Conservation (phyloP, 192 early-diverging fungal genomes). For the Backusella luteola region DNA sequence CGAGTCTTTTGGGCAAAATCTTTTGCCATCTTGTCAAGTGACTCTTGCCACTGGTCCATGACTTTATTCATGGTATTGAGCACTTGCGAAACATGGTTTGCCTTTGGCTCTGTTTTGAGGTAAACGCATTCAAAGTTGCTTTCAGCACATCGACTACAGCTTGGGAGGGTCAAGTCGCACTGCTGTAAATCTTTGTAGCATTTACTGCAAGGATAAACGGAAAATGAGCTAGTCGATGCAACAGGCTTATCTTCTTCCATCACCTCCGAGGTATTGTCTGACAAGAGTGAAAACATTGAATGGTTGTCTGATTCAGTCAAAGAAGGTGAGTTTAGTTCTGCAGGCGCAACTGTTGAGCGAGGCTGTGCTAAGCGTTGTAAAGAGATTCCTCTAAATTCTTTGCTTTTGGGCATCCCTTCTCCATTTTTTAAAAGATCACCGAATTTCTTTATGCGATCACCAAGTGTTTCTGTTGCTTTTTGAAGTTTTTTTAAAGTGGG, state of each 20-base stretch:
- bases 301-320: conserved; percentile 1
- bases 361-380: conserved; percentile 16
- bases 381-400: conserved; percentile 17
- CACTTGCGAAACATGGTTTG: conserved; percentile 41
- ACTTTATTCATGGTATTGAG: conserved; percentile 43
- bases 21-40: conserved; percentile 43
- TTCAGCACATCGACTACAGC: conserved; percentile 30
- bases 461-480: conserved; percentile 41
- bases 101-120: conserved; percentile 36
- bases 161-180: conserved; percentile 36
- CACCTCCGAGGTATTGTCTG: not conserved
- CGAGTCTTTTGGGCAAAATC: conserved; percentile 41
- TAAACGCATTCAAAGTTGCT: conserved; percentile 33
- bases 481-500: conserved; percentile 41
- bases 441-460: conserved; percentile 41
- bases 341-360: not conserved
- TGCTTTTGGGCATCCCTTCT: conserved; percentile 14
- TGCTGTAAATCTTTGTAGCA: conserved; percentile 41
- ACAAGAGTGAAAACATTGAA: not conserved
- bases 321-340: not conserved
- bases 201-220: conserved; percentile 40
- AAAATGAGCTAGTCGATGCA: conserved; percentile 24
- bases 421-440: conserved; percentile 32
- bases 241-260: conserved; percentile 9
- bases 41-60: conserved; percentile 43